Base-by-base conservation (phyloP, 306 rosid species). In the Carpinus fangiana region DNA sequence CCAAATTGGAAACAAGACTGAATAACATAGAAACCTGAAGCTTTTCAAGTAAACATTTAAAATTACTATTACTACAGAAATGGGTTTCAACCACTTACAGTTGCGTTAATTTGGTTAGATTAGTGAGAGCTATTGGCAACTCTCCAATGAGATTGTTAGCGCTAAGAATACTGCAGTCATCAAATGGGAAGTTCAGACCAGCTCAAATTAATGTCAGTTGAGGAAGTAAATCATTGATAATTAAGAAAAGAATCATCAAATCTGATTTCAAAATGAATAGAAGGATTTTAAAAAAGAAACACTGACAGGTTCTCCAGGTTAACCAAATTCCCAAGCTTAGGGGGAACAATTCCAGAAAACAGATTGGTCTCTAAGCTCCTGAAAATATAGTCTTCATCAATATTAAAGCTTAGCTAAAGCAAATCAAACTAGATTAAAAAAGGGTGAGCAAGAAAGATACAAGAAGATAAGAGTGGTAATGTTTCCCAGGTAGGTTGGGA, bases 91-190 rank as follows among this genome's bases (percentile, higher is more conserved):
- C 16, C 16, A 34, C 87, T 13, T 68, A 84, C 87, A 84, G 76
- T 18, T 0, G 3, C 2, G 0, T 23, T 68, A 84, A 51, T 18
- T 80, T 84, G 36, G 73, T 72, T 5, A 71, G 2, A 0, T 72
- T 55, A 38, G 73, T 47, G 53, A 80, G 69, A 52, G 68, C 21
- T 0, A 0, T 3, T 8, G 81, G 84, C 56, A 84, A 80, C 67
- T 57, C 36, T 12, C 87, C 84, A 1, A 82, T 72, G 76, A 72
- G 16, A 70, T 72, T 76, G 55, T 82, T 82, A n/a, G 81, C 45
- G 20, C 16, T 76, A 7, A 82, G 77, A 45, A 45, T 20, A 36
- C 81, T 82, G 70, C 14, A 45, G 52, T 31, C 12, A 62, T 62
- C 62, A 82, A 73, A 71, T 11, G 5, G 18, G 16, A 71, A 43